These are phyloP conservation scores for Vitis hybrid DNA, from an alignment of 177 flowering plant species.

Conservation along the genomic window DNA sequence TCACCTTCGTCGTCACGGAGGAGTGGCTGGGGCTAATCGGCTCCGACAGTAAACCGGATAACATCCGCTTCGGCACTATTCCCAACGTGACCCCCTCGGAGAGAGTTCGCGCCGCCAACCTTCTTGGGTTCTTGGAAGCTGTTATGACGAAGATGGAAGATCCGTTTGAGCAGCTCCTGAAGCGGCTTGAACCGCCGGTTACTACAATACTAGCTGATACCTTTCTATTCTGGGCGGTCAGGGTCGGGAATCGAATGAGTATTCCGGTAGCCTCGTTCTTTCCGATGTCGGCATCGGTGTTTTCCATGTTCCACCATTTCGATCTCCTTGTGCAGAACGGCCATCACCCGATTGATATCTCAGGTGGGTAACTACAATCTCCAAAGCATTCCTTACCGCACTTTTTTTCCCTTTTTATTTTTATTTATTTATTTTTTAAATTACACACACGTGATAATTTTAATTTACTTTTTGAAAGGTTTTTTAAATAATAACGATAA, in stretches of 20 bases:
- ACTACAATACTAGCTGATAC: constrained; percentile 27
- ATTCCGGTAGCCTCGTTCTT: constrained; percentile 35
- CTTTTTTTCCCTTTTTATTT: neutral
- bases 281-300: constrained; percentile 31
- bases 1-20: constrained; percentile 11
- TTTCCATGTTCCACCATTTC: constrained; percentile 25
- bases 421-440: neutral
- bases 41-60: constrained; percentile 13
- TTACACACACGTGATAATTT: no score
- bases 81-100: constrained; percentile 19
- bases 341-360: constrained; percentile 22
- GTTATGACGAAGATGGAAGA: no score
- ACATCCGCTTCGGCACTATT: constrained; percentile 8
- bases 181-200: constrained; percentile 21
- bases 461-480: no score
- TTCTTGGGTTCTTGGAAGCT: no score
- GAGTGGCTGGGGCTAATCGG: constrained; percentile 22
- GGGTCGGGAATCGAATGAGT: constrained; percentile 25
- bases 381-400: no score
- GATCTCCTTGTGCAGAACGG: constrained; percentile 18
- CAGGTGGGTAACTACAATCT: constrained; percentile 11
- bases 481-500: no score
- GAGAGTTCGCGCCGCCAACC: neutral
- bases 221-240: constrained; percentile 21
- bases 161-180: constrained; percentile 1